Evolutionary conservation across 768 basidiomycete species (phyloP), one percentile per base, ranked within the genome.

Genomic region (Leccinum uliginosum): DNA sequence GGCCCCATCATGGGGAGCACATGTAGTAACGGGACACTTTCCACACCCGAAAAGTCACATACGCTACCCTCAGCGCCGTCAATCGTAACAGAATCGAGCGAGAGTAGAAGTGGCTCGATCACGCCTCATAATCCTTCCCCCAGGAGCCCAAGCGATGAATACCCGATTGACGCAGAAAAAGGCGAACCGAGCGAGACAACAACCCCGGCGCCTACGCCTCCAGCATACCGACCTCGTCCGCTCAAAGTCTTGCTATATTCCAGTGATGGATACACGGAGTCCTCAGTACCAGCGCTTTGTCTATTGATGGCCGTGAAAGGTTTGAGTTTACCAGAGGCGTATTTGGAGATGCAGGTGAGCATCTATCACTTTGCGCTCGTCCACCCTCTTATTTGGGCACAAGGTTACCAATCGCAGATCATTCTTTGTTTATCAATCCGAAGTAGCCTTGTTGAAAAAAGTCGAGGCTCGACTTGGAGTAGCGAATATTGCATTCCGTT

Each of bases 181-280:
- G 51, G 8, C 38, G 58, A 55, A 56, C 63, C 56, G 57, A 66
- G 46, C 43, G 55, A 55, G 4, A 26, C 19, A 32, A 35, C 45
- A 26, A 58, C 29, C 8, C 55, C 55, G 43, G 49, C 49, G 56
- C 64, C 27, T 40, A 11, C n/a, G 38, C 38, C 38, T 66, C 69
- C 61, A 14, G 26, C 65, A 71, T 54, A 71, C 27, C 82, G 79
- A 58, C 80, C 82, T 27, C 75, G 80, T 29, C 89, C 88, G 6
- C 75, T 85, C 54, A 91, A 91, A 67, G 75, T 94, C 54, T 79
- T 94, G 59, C 70, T 94, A 27, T 90, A 92, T 71, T 89, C 87
- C 17, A 81, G 86, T 17, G 93, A 95, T 69, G 93, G 91, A 50
- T 93, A 96, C 75, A 98, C 96, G 23, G 95, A 98, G 71, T 89